phyloP scores from a whole-genome alignment of 2,329 filamentous ascomycete genomes.

The Xylariales sp. region DNA sequence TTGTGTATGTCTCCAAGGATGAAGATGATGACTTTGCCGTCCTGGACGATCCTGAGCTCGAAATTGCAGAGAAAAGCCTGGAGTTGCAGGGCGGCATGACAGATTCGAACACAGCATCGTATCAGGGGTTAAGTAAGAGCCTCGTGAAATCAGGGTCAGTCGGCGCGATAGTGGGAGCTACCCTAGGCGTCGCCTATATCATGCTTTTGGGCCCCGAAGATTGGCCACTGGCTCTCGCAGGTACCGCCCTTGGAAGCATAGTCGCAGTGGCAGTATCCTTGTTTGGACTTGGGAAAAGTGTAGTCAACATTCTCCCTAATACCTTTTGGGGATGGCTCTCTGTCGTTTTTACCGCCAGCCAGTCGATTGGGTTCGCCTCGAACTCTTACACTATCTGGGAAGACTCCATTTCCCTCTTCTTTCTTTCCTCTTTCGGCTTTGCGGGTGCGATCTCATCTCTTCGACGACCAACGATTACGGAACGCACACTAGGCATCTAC shows the following conservation, averaged over 20 bases:
- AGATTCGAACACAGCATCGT: constrained; percentile 24
- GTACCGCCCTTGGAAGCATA: constrained; percentile 41
- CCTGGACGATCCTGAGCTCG: constrained; percentile 52
- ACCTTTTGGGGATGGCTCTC: constrained; percentile 87
- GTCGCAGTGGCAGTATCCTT: constrained; percentile 36
- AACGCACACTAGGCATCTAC: constrained; percentile 73
- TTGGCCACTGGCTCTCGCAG: constrained; percentile 35
- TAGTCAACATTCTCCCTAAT: constrained; percentile 58
- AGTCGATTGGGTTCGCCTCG: constrained; percentile 90
- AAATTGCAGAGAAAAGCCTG: constrained; percentile 53
- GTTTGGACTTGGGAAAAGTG: constrained; percentile 36
- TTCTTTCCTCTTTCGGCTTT: constrained; percentile 81
- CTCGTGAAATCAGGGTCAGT: constrained; percentile 33
- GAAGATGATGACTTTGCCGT: constrained; percentile 50
- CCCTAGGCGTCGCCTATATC: constrained; percentile 26
- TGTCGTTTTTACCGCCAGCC: constrained; percentile 73
- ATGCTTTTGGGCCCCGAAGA: constrained; percentile 32
- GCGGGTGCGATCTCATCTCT: constrained; percentile 71
- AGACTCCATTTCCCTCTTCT: constrained; percentile 88
- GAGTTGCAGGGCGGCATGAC: constrained; percentile 40
- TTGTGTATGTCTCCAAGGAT: constrained; percentile 65
- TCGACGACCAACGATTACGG: constrained; percentile 60
- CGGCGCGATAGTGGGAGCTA: constrained; percentile 29
- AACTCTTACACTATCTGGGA: constrained; percentile 99
- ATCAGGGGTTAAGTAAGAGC: constrained; percentile 33